Percentiles rank a stretch among this genome's conserved stretches.
Evolutionary conservation across 2,329 filamentous ascomycete genomes (phyloP).

Genomic region (Penicillium decumbens): DNA sequence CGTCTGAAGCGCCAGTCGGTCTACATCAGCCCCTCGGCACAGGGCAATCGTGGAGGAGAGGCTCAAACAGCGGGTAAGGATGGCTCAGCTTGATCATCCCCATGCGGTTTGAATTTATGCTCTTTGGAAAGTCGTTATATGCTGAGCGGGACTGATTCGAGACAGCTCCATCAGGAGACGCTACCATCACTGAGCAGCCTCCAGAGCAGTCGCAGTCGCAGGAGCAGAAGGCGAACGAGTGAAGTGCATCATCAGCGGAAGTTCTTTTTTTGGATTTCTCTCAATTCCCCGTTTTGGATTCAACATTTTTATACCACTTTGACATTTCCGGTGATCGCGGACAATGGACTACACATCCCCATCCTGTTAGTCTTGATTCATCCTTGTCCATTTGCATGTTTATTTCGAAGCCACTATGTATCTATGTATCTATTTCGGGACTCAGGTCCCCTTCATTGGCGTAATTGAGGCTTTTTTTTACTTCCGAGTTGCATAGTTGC

Average conservation of each 20-base stretch:
- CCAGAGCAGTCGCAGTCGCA: slow-evolving; percentile 2
- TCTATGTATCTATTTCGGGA: not conserved
- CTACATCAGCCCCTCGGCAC: slow-evolving; percentile 10
- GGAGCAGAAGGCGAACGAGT: slow-evolving; percentile 10
- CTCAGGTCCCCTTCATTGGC: slow-evolving; percentile 6
- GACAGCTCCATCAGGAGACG: slow-evolving; percentile 12
- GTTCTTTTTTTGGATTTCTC: not conserved
- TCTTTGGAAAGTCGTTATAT: not conserved
- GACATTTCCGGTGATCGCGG: not conserved
- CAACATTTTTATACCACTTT: slow-evolving; percentile 1
- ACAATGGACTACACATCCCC: not conserved
- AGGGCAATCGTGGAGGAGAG: slow-evolving; percentile 8
- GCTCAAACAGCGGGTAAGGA: slow-evolving; percentile 22
- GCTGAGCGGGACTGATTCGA: slow-evolving; percentile 14
- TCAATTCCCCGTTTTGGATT: not conserved
- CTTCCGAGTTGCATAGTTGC: not conserved
- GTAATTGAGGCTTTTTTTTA: slow-evolving; percentile 8
- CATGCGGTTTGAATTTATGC: not conserved
- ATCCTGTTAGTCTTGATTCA: not conserved
- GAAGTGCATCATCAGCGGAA: not conserved
- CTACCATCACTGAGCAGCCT: slow-evolving; percentile 8
- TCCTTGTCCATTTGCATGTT: not conserved
- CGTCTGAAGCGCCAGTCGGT: slow-evolving; percentile 53
- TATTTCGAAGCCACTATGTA: slow-evolving; percentile 2
- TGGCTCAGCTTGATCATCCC: slow-evolving; percentile 19